A percentile compares a stretch with the other conserved stretches of the same genome.
phyloP scores from a whole-genome alignment of 306 rosid species.

The Purshia tridentata region DNA sequence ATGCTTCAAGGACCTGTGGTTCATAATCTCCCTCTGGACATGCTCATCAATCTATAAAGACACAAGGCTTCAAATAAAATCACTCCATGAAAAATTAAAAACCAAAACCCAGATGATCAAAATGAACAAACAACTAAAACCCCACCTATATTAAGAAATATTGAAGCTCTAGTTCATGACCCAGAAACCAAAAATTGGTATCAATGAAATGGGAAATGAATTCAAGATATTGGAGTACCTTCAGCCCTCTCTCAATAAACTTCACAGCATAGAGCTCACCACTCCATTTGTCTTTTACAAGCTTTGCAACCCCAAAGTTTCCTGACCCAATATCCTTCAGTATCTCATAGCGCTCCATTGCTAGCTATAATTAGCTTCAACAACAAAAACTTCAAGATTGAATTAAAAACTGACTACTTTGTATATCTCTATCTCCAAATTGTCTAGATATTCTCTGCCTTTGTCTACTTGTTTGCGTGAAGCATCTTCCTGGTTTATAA shows the following conservation, averaged over 20 bases:
- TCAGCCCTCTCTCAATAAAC: slow-evolving; percentile 84
- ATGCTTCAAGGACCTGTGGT: slow-evolving; percentile 92
- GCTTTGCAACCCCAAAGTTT: slow-evolving; percentile 92
- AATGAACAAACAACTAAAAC: slow-evolving; percentile 7
- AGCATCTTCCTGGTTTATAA: slow-evolving; percentile 28
- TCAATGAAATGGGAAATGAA: neutral
- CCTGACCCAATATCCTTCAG: slow-evolving; percentile 92
- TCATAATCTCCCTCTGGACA: slow-evolving; percentile 94
- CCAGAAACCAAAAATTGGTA: neutral
- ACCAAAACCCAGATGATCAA: slow-evolving; percentile 6
- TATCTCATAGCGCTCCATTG: slow-evolving; percentile 81
- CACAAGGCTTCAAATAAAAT: neutral
- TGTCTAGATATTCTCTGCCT: neutral
- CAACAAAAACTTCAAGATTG: neutral
- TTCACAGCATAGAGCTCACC: slow-evolving; percentile 85
- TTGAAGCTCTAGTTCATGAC: neutral
- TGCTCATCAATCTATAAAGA: slow-evolving; percentile 82
- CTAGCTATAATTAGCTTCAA: too few species aligned
- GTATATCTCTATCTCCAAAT: neutral
- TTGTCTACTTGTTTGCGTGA: slow-evolving; percentile 38
- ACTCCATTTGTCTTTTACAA: slow-evolving; percentile 69
- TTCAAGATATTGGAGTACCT: slow-evolving; percentile 46
- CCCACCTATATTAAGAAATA: neutral
- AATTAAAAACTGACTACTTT: neutral
- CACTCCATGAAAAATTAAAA: neutral